Conservation (phyloP, 495 filamentous ascomycete genomes). For the Trichoderma erinaceum region DNA sequence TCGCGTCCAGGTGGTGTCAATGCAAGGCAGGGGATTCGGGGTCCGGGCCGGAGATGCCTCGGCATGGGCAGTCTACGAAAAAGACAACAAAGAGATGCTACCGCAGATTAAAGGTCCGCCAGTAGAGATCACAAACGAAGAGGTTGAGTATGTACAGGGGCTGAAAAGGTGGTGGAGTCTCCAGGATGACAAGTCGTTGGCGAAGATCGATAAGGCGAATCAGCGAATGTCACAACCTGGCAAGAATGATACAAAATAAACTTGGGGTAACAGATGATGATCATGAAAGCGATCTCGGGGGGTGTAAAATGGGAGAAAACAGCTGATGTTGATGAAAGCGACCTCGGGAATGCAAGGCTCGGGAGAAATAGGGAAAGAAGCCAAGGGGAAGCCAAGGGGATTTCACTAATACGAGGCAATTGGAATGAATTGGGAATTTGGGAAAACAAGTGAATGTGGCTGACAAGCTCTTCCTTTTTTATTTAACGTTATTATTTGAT, state of each 20-base stretch:
- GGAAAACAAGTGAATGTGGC: no score
- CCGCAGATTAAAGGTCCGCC: slow-evolving; percentile 43
- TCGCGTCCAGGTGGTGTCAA: slow-evolving; percentile 60
- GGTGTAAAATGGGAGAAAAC: no score
- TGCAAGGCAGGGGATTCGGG: slow-evolving; percentile 43
- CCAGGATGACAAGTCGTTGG: slow-evolving; percentile 31
- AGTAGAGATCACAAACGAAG: slow-evolving; percentile 36
- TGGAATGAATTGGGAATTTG: no score
- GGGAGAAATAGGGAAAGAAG: background rate
- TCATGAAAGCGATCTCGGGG: no score
- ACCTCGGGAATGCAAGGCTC: background rate
- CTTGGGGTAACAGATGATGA: background rate
- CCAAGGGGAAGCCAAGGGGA: background rate
- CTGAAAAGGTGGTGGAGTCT: slow-evolving; percentile 37
- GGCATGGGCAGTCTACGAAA: slow-evolving; percentile 60
- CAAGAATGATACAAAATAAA: background rate
- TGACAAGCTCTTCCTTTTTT: no score
- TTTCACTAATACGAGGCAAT: background rate
- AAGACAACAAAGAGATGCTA: slow-evolving; percentile 22
- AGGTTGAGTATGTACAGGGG: slow-evolving; percentile 28
- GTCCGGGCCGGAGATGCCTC: slow-evolving; percentile 38
- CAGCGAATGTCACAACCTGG: slow-evolving; percentile 30
- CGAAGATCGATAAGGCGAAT: slow-evolving; percentile 37
- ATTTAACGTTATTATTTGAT: no score
- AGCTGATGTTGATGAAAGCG: background rate